phyloP scores from a whole-genome alignment of 2,329 filamentous ascomycete genomes.

The Neophaeococcomyces aloes region DNA sequence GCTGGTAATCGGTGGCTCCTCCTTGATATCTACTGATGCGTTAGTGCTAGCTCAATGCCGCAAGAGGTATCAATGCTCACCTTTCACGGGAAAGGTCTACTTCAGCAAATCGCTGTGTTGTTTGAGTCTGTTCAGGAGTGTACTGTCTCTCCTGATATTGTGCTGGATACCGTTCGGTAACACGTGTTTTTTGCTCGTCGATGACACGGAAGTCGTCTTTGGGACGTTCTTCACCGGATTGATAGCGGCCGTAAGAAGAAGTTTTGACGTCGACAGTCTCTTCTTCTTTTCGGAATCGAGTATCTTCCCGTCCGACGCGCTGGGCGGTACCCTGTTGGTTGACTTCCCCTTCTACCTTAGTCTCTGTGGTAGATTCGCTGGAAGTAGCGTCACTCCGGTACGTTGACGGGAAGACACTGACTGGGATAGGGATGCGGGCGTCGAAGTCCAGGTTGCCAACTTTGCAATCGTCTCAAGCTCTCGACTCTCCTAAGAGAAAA shows the following conservation, averaged over 20 bases:
- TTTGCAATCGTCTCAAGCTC: slow-evolving; percentile 21
- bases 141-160: slow-evolving; percentile 4
- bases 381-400: slow-evolving; percentile 69
- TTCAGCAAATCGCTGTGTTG: slow-evolving; percentile 33
- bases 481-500: slow-evolving; percentile 24
- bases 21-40: slow-evolving; percentile 43
- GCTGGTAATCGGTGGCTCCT: slow-evolving; percentile 37
- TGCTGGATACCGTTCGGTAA: slow-evolving; percentile 17
- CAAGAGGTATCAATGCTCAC: slow-evolving; percentile 31
- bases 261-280: slow-evolving; percentile 57
- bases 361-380: slow-evolving; percentile 48
- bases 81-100: slow-evolving; percentile 42
- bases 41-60: slow-evolving; percentile 19
- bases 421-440: slow-evolving; percentile 90
- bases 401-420: slow-evolving; percentile 99
- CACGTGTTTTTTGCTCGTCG: slow-evolving; percentile 26
- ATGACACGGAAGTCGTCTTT: slow-evolving; percentile 32
- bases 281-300: slow-evolving; percentile 65
- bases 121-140: background rate
- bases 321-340: slow-evolving; percentile 56
- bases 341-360: slow-evolving; percentile 83
- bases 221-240: slow-evolving; percentile 45
- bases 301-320: slow-evolving; percentile 97
- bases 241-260: slow-evolving; percentile 65
- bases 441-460: slow-evolving; percentile 25